phyloP scores from a whole-genome alignment of 257 asterid genomes.

The Marsdenia floribunda region DNA sequence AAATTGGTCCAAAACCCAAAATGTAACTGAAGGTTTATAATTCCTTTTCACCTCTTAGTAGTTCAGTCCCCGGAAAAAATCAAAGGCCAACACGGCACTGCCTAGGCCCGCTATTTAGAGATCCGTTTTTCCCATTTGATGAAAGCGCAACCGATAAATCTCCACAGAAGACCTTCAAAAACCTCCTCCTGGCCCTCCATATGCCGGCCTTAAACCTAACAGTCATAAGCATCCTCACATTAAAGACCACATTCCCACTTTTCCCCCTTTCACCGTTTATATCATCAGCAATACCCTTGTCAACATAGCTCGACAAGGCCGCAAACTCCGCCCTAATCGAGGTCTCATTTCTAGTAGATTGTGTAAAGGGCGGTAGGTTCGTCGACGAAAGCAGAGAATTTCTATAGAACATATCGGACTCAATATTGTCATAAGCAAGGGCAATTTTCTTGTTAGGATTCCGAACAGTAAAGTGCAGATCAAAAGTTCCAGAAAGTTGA shows the following conservation, averaged over 20 bases:
- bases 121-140: conserved; percentile 35
- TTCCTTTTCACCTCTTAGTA: conserved; percentile 1
- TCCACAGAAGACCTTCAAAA: conserved; percentile 65
- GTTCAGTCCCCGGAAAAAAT: conserved; percentile 18
- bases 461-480: conserved; percentile 49
- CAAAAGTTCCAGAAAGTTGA: conserved; percentile 47
- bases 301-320: conserved; percentile 45
- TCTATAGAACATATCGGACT: conserved; percentile 35
- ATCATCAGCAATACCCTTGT: conserved; percentile 32
- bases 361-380: conserved; percentile 55
- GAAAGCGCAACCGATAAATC: conserved; percentile 46
- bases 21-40: background rate
- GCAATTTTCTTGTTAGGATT: conserved; percentile 78
- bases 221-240: conserved; percentile 57
- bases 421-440: conserved; percentile 46
- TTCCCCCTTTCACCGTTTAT: conserved; percentile 40
- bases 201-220: conserved; percentile 67
- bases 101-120: conserved; percentile 48
- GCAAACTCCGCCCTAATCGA: conserved; percentile 54
- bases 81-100: conserved; percentile 77
- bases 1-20: background rate
- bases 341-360: conserved; percentile 55
- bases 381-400: conserved; percentile 39
- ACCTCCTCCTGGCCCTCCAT: conserved; percentile 72
- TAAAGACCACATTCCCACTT: conserved; percentile 39